Evolutionary conservation across 176 grass and related monocot genomes (phyloP).

Genomic region (Pontederia paniculata): DNA sequence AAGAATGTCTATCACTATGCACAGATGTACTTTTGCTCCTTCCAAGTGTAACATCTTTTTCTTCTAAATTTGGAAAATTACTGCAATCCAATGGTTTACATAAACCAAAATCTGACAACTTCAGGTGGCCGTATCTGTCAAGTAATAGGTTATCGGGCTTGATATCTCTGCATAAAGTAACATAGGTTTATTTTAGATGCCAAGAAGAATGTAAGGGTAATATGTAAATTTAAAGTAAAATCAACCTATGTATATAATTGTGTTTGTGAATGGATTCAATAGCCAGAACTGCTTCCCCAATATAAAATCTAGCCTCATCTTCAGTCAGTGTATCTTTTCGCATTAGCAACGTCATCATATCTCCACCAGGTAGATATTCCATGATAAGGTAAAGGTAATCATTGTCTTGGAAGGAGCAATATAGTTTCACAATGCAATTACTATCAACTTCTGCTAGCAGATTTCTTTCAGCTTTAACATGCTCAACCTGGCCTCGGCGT

Average conservation of each 20-base stretch:
- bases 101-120: slow-evolving; percentile 92
- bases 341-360: slow-evolving; percentile 98
- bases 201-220: neutral
- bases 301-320: slow-evolving; percentile 82
- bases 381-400: slow-evolving; percentile 94
- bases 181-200: slow-evolving; percentile 18
- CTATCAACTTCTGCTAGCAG: slow-evolving; percentile 95
- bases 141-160: slow-evolving; percentile 97
- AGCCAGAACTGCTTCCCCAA: slow-evolving; percentile 76
- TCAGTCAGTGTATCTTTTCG: slow-evolving; percentile 86
- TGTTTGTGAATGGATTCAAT: slow-evolving; percentile 93
- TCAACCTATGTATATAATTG: slow-evolving; percentile 92
- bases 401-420: slow-evolving; percentile 91
- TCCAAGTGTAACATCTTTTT: slow-evolving; percentile 56
- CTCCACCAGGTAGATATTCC: slow-evolving; percentile 95
- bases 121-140: slow-evolving; percentile 88
- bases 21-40: slow-evolving; percentile 30
- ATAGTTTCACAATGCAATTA: slow-evolving; percentile 91
- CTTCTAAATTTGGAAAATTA: slow-evolving; percentile 87
- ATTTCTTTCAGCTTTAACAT: slow-evolving; percentile 98
- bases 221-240: neutral
- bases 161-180: slow-evolving; percentile 58
- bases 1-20: slow-evolving; percentile 28
- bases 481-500: slow-evolving; percentile 97
- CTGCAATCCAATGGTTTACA: slow-evolving; percentile 81